phyloP scores from a whole-genome alignment of 2,329 filamentous ascomycete genomes.

The Scytalidium sp. region DNA sequence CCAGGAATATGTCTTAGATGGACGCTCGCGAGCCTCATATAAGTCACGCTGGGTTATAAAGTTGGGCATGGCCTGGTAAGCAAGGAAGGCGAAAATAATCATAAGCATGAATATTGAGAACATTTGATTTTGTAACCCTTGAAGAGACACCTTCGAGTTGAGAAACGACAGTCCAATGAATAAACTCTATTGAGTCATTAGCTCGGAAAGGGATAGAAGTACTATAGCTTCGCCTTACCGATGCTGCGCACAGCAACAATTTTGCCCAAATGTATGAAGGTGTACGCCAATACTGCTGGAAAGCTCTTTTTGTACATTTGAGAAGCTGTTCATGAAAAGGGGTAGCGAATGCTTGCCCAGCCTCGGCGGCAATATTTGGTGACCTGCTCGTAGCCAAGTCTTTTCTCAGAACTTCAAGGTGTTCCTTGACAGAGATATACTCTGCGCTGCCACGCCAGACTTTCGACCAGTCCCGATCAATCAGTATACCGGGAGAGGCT shows the following conservation, averaged over 20 bases:
- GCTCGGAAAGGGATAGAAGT: background rate
- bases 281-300: slow-evolving; percentile 59
- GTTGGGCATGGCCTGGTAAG: slow-evolving; percentile 71
- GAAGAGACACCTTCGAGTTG: slow-evolving; percentile 50
- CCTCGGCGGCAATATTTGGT: slow-evolving; percentile 33
- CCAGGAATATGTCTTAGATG: slow-evolving; percentile 72
- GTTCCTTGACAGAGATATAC: slow-evolving; percentile 29
- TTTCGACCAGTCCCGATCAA: slow-evolving; percentile 58
- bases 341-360: slow-evolving; percentile 61
- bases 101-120: slow-evolving; percentile 75
- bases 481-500: slow-evolving; percentile 52
- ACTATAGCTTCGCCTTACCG: slow-evolving; percentile 20
- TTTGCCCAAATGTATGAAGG: slow-evolving; percentile 47
- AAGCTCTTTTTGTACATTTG: slow-evolving; percentile 53
- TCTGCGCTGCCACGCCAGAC: slow-evolving; percentile 53
- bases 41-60: slow-evolving; percentile 50
- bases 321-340: slow-evolving; percentile 51
- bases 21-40: slow-evolving; percentile 68
- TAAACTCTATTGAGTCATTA: slow-evolving; percentile 28
- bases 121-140: slow-evolving; percentile 65
- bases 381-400: slow-evolving; percentile 32
- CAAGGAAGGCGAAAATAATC: slow-evolving; percentile 68
- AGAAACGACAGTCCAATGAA: slow-evolving; percentile 71
- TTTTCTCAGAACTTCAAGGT: slow-evolving; percentile 49
- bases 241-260: slow-evolving; percentile 29